A percentile compares a stretch with the other conserved stretches of the same genome.
Evolutionary conservation across 352 stramenopile species (phyloP).

Genomic region (Peronospora farinosa): DNA sequence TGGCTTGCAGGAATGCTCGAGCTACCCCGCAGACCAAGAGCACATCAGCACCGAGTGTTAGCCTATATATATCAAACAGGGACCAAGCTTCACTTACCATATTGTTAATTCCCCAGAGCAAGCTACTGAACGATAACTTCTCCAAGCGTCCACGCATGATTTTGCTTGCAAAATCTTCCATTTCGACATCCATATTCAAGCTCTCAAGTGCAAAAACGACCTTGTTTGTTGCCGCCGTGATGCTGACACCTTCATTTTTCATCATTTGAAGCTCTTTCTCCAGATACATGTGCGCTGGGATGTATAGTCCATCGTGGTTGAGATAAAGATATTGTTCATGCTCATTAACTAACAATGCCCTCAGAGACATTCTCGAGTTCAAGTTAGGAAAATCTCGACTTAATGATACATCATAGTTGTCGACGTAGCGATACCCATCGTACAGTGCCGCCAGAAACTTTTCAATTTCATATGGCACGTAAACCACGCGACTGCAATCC

Average conservation of each 20-base stretch:
- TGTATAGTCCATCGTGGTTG: conserved; percentile 61
- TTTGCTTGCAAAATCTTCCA: conserved; percentile 50
- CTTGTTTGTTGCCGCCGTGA: conserved; percentile 46
- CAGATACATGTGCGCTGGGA: conserved; percentile 41
- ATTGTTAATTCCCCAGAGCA: conserved; percentile 51
- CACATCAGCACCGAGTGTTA: conserved; percentile 2
- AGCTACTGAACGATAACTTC: conserved; percentile 47
- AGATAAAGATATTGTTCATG: conserved; percentile 48
- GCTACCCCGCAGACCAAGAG: conserved; percentile 21
- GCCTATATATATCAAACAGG: neutral
- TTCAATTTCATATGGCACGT: conserved; percentile 48
- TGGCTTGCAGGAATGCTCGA: conserved; percentile 57
- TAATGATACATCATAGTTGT: conserved; percentile 61
- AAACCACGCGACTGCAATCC: conserved; percentile 54
- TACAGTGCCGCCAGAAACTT: conserved; percentile 61
- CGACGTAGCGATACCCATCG: conserved; percentile 55
- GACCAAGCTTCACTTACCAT: conserved; percentile 38
- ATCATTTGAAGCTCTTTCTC: conserved; percentile 63
- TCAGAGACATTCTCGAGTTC: conserved; percentile 53
- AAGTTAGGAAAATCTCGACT: conserved; percentile 59
- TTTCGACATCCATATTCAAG: conserved; percentile 65
- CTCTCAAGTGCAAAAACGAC: conserved; percentile 68
- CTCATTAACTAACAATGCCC: conserved; percentile 42
- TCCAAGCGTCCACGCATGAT: conserved; percentile 38
- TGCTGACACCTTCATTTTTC: conserved; percentile 32